Evolutionary conservation across 177 flowering plant species (phyloP).

Genomic region (Vitis hybrid): DNA sequence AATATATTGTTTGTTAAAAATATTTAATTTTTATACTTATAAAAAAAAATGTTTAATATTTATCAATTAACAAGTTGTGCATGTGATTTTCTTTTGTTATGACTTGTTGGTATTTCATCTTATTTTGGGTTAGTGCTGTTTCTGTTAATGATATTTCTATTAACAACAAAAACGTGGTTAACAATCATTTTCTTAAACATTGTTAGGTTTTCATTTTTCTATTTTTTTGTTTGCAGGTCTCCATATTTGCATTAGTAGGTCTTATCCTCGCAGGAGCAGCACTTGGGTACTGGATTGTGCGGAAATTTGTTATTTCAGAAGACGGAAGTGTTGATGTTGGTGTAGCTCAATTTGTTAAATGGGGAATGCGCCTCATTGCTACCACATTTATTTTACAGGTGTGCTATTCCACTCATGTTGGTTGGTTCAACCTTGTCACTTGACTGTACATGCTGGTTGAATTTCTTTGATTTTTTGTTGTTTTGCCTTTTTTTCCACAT

Average conservation of each 20-base stretch:
- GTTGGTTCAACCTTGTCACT: background rate
- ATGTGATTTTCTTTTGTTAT: no score
- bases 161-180: no score
- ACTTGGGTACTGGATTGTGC: constrained; percentile 83
- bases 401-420: background rate
- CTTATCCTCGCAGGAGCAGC: constrained; percentile 85
- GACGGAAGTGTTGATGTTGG: constrained; percentile 88
- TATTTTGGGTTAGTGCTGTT: no score
- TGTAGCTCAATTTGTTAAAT: constrained; percentile 82
- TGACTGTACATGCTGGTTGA: background rate
- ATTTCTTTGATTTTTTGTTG: background rate
- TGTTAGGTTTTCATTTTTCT: background rate
- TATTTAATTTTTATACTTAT: background rate
- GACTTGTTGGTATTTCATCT: no score
- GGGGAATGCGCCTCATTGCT: constrained; percentile 83
- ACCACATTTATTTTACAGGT: constrained; percentile 68
- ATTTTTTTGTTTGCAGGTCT: constrained; percentile 52
- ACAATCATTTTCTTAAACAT: no score
- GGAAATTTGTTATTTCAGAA: constrained; percentile 80
- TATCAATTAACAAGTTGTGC: background rate
- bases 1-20: background rate
- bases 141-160: no score
- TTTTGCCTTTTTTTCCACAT: no score
- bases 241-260: constrained; percentile 51
- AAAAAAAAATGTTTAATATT: background rate